Conservation (phyloP, 2,329 filamentous ascomycete genomes). For the Helicocarpus griseus region DNA sequence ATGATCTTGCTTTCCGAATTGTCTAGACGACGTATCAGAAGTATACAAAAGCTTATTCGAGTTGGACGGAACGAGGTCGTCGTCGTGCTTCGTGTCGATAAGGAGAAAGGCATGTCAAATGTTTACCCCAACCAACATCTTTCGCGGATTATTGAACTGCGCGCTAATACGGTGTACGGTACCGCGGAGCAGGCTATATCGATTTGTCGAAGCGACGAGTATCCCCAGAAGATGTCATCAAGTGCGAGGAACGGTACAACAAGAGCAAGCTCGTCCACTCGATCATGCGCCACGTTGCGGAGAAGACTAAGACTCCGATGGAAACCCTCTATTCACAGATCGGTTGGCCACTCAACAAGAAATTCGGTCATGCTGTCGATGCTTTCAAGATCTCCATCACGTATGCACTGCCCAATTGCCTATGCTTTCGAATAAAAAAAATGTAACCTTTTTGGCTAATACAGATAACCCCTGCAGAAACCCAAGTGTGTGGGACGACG, state of each 20-base stretch:
- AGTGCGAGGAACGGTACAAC: conserved; percentile 99
- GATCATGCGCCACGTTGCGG: conserved; percentile 96
- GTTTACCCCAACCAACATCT: background rate
- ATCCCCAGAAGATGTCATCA: conserved; percentile 92
- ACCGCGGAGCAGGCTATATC: conserved; percentile 61
- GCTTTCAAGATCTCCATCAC: conserved; percentile 99
- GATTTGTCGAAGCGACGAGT: conserved; percentile 98
- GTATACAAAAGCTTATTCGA: conserved; percentile 97
- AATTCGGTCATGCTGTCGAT: conserved; percentile 92
- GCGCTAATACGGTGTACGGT: background rate
- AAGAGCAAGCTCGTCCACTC: conserved; percentile 99
- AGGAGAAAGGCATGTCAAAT: conserved; percentile 70
- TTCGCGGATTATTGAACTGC: background rate
- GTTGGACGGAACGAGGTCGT: conserved; percentile 98
- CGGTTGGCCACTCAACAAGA: conserved; percentile 95
- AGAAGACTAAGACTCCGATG: conserved; percentile 92
- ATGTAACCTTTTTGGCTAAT: background rate
- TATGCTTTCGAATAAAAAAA: background rate
- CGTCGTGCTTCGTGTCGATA: conserved; percentile 95
- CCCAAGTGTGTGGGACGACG: conserved; percentile 90
- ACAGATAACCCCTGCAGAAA: conserved; percentile 48
- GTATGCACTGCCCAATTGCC: conserved; percentile 34
- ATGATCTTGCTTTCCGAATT: conserved; percentile 99
- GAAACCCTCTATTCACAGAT: conserved; percentile 90
- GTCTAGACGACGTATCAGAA: conserved; percentile 93